Evolutionary conservation across 768 basidiomycete species (phyloP).

Genomic region (Boletus rufocinnamomeus): DNA sequence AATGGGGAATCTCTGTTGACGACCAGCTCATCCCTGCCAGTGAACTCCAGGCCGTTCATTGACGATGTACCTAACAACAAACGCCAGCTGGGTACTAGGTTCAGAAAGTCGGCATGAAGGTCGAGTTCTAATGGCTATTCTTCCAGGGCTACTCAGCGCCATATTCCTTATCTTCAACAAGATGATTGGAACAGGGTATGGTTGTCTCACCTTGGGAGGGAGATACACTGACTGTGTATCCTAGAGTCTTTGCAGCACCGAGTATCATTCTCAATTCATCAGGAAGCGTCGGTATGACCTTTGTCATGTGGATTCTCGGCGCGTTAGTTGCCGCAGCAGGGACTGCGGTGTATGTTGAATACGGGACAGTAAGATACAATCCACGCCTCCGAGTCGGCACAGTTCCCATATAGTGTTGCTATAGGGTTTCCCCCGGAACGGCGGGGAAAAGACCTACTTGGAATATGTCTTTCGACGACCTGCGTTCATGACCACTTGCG

Average conservation of each 20-base stretch:
- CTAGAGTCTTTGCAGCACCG: constrained; percentile 73
- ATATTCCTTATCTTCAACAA: constrained; percentile 73
- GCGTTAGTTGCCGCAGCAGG: constrained; percentile 17
- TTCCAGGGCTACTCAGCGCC: constrained; percentile 44
- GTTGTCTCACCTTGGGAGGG: neutral
- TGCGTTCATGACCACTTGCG: constrained; percentile 59
- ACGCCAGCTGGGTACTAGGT: constrained; percentile 55
- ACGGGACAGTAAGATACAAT: constrained; percentile 57
- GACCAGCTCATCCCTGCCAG: constrained; percentile 3
- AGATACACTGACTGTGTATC: constrained; percentile 3
- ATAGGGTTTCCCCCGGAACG: constrained; percentile 67
- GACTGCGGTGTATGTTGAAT: constrained; percentile 38
- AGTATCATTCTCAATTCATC: too few species aligned
- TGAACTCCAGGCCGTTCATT: constrained; percentile 18
- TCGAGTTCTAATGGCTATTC: neutral
- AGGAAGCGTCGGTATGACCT: too few species aligned
- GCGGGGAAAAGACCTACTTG: constrained; percentile 77
- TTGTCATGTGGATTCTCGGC: too few species aligned
- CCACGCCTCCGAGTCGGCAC: neutral
- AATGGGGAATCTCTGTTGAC: neutral
- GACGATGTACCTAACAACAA: constrained; percentile 51
- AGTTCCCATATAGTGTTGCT: neutral
- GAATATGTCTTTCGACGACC: constrained; percentile 70
- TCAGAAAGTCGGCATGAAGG: constrained; percentile 4
- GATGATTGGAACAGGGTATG: constrained; percentile 72